Percentiles rank a stretch among this genome's conserved stretches.
phyloP scores from a whole-genome alignment of 1,139 yeast genomes.

The Blastobotrys aristatus region DNA sequence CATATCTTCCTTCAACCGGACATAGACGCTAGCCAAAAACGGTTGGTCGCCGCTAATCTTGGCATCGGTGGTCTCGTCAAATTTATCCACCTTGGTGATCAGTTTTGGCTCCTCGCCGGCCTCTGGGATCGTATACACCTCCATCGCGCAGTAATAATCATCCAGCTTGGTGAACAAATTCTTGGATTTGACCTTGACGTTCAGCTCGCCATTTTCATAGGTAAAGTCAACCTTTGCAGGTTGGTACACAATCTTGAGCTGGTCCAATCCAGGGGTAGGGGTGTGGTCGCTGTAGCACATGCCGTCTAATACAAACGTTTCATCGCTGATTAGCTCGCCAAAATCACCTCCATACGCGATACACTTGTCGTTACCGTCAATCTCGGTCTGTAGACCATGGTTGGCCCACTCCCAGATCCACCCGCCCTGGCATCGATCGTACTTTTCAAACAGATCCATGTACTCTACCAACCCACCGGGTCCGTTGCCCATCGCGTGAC shows the following conservation, averaged over 20 bases:
- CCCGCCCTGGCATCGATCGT: conserved; percentile 35
- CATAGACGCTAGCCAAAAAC: background rate
- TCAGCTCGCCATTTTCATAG: background rate
- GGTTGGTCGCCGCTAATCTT: background rate
- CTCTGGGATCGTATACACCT: background rate
- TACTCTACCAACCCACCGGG: conserved; percentile 37
- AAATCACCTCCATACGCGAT: conserved; percentile 37
- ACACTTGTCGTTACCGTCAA: conserved; percentile 5
- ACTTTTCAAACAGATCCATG: conserved; percentile 33
- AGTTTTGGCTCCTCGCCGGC: conserved; percentile 1
- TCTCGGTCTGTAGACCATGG: conserved; percentile 31
- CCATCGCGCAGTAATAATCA: conserved; percentile 10
- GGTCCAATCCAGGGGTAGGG: conserved; percentile 37
- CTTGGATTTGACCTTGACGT: conserved; percentile 3
- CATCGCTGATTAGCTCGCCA: conserved; percentile 36
- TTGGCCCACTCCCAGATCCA: conserved; percentile 41
- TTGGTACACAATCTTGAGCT: conserved; percentile 33
- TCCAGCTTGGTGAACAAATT: conserved; percentile 15
- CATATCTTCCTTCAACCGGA: conserved; percentile 14
- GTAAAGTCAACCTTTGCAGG: conserved; percentile 26
- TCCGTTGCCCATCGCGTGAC: conserved; percentile 40
- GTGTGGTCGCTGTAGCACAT: conserved; percentile 33
- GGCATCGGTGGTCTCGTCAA: background rate
- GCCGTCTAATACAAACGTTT: conserved; percentile 39
- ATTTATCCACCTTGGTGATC: background rate